Percentiles rank a stretch among this genome's conserved stretches.
Conservation (phyloP, 495 filamentous ascomycete species). For the Tirmania nivea region DNA sequence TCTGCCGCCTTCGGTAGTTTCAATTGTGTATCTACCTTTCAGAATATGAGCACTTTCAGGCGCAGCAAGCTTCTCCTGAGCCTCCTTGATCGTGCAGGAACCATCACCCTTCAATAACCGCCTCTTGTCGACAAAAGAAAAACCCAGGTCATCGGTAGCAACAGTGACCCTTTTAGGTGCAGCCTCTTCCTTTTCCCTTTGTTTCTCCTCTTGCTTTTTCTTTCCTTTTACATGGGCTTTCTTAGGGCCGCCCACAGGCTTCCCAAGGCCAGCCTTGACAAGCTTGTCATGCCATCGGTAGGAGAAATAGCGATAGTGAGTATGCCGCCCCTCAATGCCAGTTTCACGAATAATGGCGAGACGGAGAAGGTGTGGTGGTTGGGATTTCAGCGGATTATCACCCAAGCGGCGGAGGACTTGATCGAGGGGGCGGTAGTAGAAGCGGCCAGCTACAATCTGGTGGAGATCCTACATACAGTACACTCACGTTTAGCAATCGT, state of each 20-base stretch:
- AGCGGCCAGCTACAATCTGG: slow-evolving; percentile 26
- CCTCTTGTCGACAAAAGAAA: background rate
- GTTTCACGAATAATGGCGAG: slow-evolving; percentile 42
- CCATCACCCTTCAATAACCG: background rate
- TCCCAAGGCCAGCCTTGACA: slow-evolving; percentile 29
- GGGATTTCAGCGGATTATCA: slow-evolving; percentile 37
- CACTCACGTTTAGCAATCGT: slow-evolving; percentile 1
- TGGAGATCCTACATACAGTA: slow-evolving; percentile 24
- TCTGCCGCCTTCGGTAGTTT: background rate
- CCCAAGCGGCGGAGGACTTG: slow-evolving; percentile 31
- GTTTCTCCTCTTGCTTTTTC: background rate
- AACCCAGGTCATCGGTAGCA: background rate
- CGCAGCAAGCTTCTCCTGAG: background rate
- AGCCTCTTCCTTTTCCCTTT: background rate
- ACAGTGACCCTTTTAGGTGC: background rate
- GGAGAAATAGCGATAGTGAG: slow-evolving; percentile 39
- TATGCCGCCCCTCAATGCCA: slow-evolving; percentile 27
- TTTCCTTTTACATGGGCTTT: background rate
- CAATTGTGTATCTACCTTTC: background rate
- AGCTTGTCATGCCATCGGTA: slow-evolving; percentile 33
- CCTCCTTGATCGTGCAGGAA: background rate
- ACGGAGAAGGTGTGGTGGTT: slow-evolving; percentile 40
- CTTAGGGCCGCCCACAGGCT: background rate
- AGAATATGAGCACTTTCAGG: background rate
- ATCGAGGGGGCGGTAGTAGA: slow-evolving; percentile 39